These are phyloP conservation scores for Scheffersomyces titani DNA, from an alignment of 1,139 yeast genomes.

Conservation along the genomic window DNA sequence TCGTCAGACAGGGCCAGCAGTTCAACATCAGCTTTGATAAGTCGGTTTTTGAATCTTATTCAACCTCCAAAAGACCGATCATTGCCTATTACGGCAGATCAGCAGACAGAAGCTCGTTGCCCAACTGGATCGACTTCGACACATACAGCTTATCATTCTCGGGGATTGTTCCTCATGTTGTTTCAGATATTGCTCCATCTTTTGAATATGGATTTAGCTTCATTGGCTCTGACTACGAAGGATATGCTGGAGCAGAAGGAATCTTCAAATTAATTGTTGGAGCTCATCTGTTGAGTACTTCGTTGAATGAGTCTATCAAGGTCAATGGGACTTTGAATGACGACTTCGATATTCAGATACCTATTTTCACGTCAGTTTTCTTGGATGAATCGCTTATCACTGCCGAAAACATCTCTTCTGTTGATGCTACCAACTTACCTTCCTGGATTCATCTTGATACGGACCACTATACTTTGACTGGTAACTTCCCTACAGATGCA, in stretches of 20 bases:
- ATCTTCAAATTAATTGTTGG: conserved; percentile 78
- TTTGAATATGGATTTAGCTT: conserved; percentile 68
- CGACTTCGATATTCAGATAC: conserved; percentile 57
- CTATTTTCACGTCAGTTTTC: conserved; percentile 54
- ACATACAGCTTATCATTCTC: conserved; percentile 62
- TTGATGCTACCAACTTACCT: conserved; percentile 53
- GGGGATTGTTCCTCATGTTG: conserved; percentile 87
- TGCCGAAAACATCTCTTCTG: conserved; percentile 53
- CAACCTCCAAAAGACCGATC: conserved; percentile 47
- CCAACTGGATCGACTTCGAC: conserved; percentile 83
- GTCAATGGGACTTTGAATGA: conserved; percentile 70
- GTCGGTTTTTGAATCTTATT: conserved; percentile 52
- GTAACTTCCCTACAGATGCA: conserved; percentile 55
- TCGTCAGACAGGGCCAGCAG: conserved; percentile 65
- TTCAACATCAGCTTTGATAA: conserved; percentile 65
- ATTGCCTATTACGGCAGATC: conserved; percentile 84
- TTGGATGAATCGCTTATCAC: conserved; percentile 58
- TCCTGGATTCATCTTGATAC: conserved; percentile 57
- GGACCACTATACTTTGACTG: conserved; percentile 48
- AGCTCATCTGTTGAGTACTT: conserved; percentile 79
- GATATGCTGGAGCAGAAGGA: conserved; percentile 73
- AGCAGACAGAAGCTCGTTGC: conserved; percentile 80
- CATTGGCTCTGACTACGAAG: conserved; percentile 77
- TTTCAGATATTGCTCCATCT: conserved; percentile 87
- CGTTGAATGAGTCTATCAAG: conserved; percentile 48